Evolutionary conservation across 2,329 filamentous ascomycete species (phyloP), one percentile per base, ranked within the genome.

Genomic region (Fusarium sp.): DNA sequence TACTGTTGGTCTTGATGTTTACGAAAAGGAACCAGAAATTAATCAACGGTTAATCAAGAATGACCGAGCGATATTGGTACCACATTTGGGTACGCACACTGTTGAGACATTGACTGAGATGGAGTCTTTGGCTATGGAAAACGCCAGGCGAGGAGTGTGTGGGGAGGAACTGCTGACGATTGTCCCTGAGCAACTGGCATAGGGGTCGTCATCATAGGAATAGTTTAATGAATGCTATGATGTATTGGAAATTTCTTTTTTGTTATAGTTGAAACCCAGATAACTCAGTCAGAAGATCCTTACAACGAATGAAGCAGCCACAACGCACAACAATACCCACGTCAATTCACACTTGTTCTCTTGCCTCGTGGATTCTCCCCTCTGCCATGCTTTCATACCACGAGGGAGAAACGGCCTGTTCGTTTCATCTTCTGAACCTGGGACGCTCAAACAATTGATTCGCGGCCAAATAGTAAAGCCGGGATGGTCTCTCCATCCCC

Each of bases 1-100:
- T 67, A 85, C 86, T 4, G 87, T 84, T 0, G 89, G 88, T 0
- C 76, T 91, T 35, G 89, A 91, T 69, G 88, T 91, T 11, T 91
- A 86, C 63, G 88, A 91, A 76, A 73, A 81, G 58, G 89, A 91
- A 79, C 92, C 92, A 0, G 83, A 86, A 70, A 83, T 93, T 6
- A 89, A 93, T 72, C 87, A 89, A 2, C 88, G 87, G 1, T 81
- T 93, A 17, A 64, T 92, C 2, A 81, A 81, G 60, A 92, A 92
- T 73, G 87, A 87, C 6, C 85, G 89, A 70, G 90, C 91, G 1
- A 83, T 92, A 64, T 82, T 93, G 20, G 81, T 93, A 49, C 92
- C 92, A 38, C 92, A 93, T 76, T 87, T 93, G 83, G 92, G 92
- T 0, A 93, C 91, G 0, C 90, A 86, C 81, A 92, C 90, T 0